Conservation (phyloP, 1,139 yeast genomes). For the Geotrichum europaeum region DNA sequence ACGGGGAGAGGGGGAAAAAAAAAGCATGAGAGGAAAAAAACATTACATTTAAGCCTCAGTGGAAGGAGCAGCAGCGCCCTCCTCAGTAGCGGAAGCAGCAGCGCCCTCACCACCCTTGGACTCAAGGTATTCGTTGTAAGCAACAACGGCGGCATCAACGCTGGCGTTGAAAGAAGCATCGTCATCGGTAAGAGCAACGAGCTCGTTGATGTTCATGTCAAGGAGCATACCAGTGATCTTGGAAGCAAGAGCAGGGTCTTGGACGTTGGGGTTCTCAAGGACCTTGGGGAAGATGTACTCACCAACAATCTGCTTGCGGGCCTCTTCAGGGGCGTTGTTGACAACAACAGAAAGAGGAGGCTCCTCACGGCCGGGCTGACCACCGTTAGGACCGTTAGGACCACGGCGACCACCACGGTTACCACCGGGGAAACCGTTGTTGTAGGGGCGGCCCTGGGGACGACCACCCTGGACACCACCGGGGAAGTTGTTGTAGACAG, state of each 20-base stretch:
- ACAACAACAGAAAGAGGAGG: constrained; percentile 33
- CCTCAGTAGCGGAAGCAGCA: constrained; percentile 13
- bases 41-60: constrained; percentile 12
- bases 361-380: constrained; percentile 22
- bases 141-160: constrained; percentile 91
- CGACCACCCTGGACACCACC: constrained; percentile 35
- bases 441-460: constrained; percentile 30
- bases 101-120: constrained; percentile 17
- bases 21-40: neutral
- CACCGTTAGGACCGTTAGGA: constrained; percentile 22
- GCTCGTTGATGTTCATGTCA: constrained; percentile 90
- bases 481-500: constrained; percentile 59
- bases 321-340: constrained; percentile 52
- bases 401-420: constrained; percentile 23
- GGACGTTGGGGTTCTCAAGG: constrained; percentile 69
- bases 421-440: constrained; percentile 24
- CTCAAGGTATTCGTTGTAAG: constrained; percentile 41
- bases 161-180: constrained; percentile 86
- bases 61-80: constrained; percentile 15
- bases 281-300: constrained; percentile 96
- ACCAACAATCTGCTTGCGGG: constrained; percentile 95
- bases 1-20: neutral
- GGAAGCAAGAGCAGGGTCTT: constrained; percentile 94
- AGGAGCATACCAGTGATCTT: constrained; percentile 99
- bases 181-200: constrained; percentile 74